phyloP scores from a whole-genome alignment of 202 grass and related monocot species.

The Setaria viridis region DNA sequence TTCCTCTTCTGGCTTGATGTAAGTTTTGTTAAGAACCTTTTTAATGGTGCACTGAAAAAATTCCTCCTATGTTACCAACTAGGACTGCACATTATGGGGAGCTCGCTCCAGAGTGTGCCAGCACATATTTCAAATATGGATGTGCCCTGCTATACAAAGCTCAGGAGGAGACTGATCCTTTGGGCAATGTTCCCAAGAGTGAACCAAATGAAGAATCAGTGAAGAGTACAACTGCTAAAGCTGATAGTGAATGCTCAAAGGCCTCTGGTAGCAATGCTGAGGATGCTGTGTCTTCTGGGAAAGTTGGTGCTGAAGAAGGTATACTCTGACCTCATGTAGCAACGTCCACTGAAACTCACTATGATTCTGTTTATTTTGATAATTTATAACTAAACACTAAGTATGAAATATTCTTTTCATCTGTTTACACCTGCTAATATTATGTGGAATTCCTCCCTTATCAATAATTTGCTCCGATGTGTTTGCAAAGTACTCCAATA shows the following conservation, averaged over 20 bases:
- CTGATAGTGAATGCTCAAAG: conserved; percentile 68
- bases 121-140: conserved; percentile 92
- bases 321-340: conserved; percentile 4
- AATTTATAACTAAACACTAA: background rate
- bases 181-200: conserved; percentile 81
- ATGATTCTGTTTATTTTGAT: background rate
- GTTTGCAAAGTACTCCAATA: background rate
- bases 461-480: background rate
- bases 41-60: background rate
- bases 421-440: background rate
- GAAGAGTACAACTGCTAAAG: conserved; percentile 58
- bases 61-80: conserved; percentile 14
- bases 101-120: conserved; percentile 86
- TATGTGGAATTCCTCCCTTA: background rate
- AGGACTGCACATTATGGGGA: conserved; percentile 77
- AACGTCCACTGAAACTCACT: conserved; percentile 10
- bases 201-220: conserved; percentile 55
- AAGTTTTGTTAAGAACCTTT: background rate
- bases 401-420: background rate
- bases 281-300: conserved; percentile 39
- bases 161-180: conserved; percentile 84
- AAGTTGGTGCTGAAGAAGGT: conserved; percentile 59
- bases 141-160: conserved; percentile 83
- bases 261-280: conserved; percentile 52
- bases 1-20: background rate